Base-by-base conservation (phyloP, 2,329 filamentous ascomycete species). In the Ceratocystis cubensis region DNA sequence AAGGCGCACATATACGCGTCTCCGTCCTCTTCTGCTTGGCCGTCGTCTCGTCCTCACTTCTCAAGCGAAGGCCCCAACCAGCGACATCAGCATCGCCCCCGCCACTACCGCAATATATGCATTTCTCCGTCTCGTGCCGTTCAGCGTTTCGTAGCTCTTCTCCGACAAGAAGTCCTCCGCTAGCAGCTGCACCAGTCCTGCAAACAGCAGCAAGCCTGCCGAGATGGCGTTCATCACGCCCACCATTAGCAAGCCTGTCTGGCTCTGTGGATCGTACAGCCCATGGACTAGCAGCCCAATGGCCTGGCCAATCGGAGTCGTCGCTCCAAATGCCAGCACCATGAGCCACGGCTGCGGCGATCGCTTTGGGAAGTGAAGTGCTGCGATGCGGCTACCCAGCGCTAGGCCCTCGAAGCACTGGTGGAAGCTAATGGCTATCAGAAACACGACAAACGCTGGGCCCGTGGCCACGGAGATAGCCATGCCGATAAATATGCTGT, bases 351-450 rank as follows among this genome's bases (percentile, higher is more conserved):
- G 93, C 61, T 88, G 88, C 1, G 83, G 76, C 0, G 89, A 93
- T 2, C 82, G 81, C 22, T 82, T 81, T 0, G 88, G 84, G 72
- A 96, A 96, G 74, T 88, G 85, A 33, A 96, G 84, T 8, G 88
- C 88, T 0, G 90, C 88, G 71, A 96, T 96, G 67, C 91, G 88
- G 25, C 66, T 67, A 15, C 66, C 91, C 3, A 96, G 82, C 0
- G 91, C 91, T 15, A 96, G 84, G 1, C 91, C 91, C 76, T 96
- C 91, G 70, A 96, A 96, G 0, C 88, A 91, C 76, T 96, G 88
- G 72, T 94, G 89, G 75, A 93, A 92, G 70, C 84, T 85, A 69
- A 94, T 91, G 63, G 89, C 89, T 37, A 92, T 80, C 0, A 94
- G 79, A 69, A 94, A 88, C 13, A 93, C 88, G 53, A 90, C 79